phyloP scores from a whole-genome alignment of 2,329 filamentous ascomycete genomes.

The Dendrostoma leiphaemia region DNA sequence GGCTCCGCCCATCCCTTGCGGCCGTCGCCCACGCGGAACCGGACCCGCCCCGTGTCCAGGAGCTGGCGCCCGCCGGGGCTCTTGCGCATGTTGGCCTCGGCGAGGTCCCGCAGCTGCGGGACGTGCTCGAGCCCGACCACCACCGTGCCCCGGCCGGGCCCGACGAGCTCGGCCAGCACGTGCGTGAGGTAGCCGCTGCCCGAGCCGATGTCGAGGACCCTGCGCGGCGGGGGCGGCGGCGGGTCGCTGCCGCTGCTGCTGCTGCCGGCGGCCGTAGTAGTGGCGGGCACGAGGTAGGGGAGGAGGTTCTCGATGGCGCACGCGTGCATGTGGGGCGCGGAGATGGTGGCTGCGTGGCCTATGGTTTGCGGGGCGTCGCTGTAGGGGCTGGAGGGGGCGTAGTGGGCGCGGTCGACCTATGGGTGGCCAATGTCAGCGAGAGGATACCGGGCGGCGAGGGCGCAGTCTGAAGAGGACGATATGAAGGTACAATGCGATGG shows the following conservation, averaged over 20 bases:
- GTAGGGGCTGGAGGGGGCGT: constrained; percentile 71
- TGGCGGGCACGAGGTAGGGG: constrained; percentile 38
- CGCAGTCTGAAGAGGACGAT: too few relatives aligned
- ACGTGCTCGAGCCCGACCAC: constrained; percentile 80
- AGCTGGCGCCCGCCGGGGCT: constrained; percentile 56
- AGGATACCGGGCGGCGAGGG: neutral
- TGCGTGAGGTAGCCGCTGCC: constrained; percentile 85
- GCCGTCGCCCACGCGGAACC: constrained; percentile 75
- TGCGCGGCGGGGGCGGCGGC: constrained; percentile 37
- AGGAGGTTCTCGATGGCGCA: constrained; percentile 50
- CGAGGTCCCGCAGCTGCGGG: constrained; percentile 57
- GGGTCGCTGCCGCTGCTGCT: constrained; percentile 22
- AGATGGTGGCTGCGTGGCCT: constrained; percentile 56
- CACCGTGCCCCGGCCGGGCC: constrained; percentile 48
- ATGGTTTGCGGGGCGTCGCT: constrained; percentile 55
- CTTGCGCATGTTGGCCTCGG: constrained; percentile 65
- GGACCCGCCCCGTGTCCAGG: constrained; percentile 62
- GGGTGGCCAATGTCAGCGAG: constrained; percentile 1
- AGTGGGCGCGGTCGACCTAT: constrained; percentile 85
- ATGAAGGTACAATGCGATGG: too few relatives aligned
- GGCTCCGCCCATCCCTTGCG: constrained; percentile 59
- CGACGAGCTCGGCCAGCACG: constrained; percentile 77
- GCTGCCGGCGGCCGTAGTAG: too few relatives aligned
- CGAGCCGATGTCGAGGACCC: constrained; percentile 72
- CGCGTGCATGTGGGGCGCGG: constrained; percentile 62